A percentile compares a stretch with the other conserved stretches of the same genome.
These are phyloP conservation scores for Micractinium conductrix DNA, from an alignment of 139 green algal species.

Conservation along the genomic window DNA sequence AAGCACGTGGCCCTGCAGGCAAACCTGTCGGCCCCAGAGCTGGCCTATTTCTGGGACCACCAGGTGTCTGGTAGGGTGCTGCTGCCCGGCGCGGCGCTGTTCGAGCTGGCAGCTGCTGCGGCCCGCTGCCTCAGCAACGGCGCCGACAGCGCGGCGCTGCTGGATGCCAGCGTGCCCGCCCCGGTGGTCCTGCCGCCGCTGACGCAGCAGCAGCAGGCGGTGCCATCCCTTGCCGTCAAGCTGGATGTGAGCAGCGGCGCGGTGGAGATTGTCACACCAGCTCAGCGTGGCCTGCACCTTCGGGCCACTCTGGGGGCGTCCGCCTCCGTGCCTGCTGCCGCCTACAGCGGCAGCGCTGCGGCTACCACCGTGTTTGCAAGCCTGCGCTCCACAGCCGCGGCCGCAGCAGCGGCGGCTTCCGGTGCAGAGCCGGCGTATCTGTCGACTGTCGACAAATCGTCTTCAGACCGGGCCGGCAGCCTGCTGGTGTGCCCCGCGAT, in stretches of 20 bases:
- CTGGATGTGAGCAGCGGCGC: slow-evolving; percentile 11
- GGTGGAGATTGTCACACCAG: neutral
- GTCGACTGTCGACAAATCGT: neutral
- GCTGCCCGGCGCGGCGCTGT: slow-evolving; percentile 71
- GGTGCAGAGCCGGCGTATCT: slow-evolving; percentile 5
- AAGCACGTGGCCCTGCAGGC: slow-evolving; percentile 21
- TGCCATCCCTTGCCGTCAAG: neutral
- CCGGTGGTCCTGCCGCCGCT: slow-evolving; percentile 36
- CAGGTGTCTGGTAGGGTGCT: slow-evolving; percentile 59
- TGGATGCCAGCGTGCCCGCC: slow-evolving; percentile 10
- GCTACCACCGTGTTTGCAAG: slow-evolving; percentile 70
- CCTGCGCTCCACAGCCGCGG: neutral
- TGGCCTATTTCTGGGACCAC: slow-evolving; percentile 77
- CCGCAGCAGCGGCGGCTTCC: neutral
- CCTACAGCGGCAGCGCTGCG: slow-evolving; percentile 65
- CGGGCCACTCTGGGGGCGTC: neutral
- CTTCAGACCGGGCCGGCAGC: slow-evolving; percentile 6
- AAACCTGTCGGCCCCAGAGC: slow-evolving; percentile 18
- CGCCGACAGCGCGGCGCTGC: neutral
- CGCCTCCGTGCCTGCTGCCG: neutral
- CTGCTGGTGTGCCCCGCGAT: slow-evolving; percentile 56
- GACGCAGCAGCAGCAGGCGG: neutral
- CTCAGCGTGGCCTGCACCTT: slow-evolving; percentile 26
- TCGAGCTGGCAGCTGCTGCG: slow-evolving; percentile 66
- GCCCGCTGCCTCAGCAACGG: neutral